phyloP scores from a whole-genome alignment of 148 eudicot genomes.

The Rhododendron kiyosumense region DNA sequence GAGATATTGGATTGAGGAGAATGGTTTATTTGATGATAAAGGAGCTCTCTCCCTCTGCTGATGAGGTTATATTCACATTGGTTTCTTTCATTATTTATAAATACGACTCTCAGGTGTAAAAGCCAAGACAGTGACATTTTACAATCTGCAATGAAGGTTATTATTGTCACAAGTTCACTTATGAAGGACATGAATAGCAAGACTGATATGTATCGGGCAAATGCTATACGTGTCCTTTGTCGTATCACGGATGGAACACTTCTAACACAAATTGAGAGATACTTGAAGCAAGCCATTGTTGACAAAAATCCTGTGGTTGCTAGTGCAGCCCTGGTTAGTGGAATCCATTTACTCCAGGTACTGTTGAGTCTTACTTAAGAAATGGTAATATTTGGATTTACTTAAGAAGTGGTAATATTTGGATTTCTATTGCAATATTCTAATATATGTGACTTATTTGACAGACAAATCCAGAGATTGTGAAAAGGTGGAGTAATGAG shows the following conservation, averaged over 20 bases:
- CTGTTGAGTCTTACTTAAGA: not conserved
- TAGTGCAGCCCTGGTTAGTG: slow-evolving; percentile 98
- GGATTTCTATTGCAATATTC: not conserved
- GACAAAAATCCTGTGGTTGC: slow-evolving; percentile 98
- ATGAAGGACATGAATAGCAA: slow-evolving; percentile 99
- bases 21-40: slow-evolving; percentile 93
- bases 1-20: slow-evolving; percentile 74
- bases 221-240: slow-evolving; percentile 94
- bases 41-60: slow-evolving; percentile 92
- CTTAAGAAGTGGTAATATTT: not conserved
- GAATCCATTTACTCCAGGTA: slow-evolving; percentile 94
- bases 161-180: slow-evolving; percentile 87
- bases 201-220: slow-evolving; percentile 95
- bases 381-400: not conserved
- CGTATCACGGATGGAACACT: slow-evolving; percentile 89
- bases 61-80: slow-evolving; percentile 52
- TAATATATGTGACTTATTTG: slow-evolving; percentile 8
- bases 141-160: slow-evolving; percentile 45
- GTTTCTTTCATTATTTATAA: slow-evolving; percentile 1
- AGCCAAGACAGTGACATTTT: slow-evolving; percentile 17
- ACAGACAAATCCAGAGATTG: slow-evolving; percentile 96
- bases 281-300: slow-evolving; percentile 90
- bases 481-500: slow-evolving; percentile 98
- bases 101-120: not conserved
- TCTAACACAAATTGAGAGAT: slow-evolving; percentile 95